Evolutionary conservation across 768 basidiomycete genomes (phyloP).

Genomic region (Lactifluus subvellereus): DNA sequence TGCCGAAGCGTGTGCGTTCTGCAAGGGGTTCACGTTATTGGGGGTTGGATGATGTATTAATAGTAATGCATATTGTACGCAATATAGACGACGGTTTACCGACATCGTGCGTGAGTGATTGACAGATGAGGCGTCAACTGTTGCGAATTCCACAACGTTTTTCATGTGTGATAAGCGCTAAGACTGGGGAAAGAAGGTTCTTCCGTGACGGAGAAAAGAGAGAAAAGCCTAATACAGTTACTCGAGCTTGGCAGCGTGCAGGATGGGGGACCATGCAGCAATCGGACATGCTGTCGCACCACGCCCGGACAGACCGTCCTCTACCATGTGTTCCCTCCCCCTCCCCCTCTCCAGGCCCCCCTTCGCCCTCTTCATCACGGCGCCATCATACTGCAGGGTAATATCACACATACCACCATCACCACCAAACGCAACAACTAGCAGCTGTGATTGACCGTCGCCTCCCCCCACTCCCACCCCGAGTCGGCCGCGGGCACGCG

Average conservation of each 20-base stretch:
- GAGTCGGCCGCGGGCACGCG: neutral
- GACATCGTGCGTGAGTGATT: neutral
- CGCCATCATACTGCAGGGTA: neutral
- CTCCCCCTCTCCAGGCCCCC: neutral
- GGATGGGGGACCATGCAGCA: neutral
- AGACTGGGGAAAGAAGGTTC: neutral
- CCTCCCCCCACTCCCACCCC: too few relatives aligned
- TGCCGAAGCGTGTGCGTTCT: neutral
- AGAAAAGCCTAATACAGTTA: neutral
- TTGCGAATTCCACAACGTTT: neutral
- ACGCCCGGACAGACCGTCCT: neutral
- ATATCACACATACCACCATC: neutral
- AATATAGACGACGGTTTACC: neutral
- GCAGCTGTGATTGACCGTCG: too few relatives aligned
- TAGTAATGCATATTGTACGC: slow-evolving; percentile 6
- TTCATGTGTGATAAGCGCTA: neutral
- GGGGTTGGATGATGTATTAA: neutral
- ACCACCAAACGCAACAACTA: neutral
- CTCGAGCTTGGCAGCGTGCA: neutral
- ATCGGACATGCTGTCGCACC: slow-evolving; percentile 1
- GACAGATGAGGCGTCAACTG: neutral
- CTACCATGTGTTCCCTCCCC: neutral
- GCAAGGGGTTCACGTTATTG: neutral
- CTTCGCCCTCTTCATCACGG: neutral
- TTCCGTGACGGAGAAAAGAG: neutral